A percentile compares a stretch with the other conserved stretches of the same genome.
Conservation (phyloP, 371 early-diverging fungal species). For the Syncephalastrum monosporum region DNA sequence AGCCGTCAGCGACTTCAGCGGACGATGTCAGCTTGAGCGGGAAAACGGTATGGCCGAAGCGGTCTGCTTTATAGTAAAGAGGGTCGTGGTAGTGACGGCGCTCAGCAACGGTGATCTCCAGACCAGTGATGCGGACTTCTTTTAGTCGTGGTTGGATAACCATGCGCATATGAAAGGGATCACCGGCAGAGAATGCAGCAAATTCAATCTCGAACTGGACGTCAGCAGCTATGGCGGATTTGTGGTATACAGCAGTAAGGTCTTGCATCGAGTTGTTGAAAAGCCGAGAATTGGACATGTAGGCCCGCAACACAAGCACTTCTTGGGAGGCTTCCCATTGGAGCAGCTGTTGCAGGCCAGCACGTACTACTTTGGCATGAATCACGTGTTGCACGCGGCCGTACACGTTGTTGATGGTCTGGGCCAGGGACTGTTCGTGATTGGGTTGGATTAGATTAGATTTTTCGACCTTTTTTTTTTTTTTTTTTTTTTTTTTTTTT, state of each 20-base stretch:
- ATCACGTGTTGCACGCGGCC: slow-evolving; percentile 40
- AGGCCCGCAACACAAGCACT: slow-evolving; percentile 34
- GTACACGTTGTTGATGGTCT: slow-evolving; percentile 42
- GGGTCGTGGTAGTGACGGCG: slow-evolving; percentile 28
- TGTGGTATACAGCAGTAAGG: slow-evolving; percentile 40
- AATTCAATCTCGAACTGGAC: slow-evolving; percentile 40
- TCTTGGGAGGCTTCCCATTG: slow-evolving; percentile 30
- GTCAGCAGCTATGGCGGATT: slow-evolving; percentile 29
- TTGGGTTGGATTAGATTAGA: neutral
- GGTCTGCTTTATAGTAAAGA: slow-evolving; percentile 21
- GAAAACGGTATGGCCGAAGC: slow-evolving; percentile 23
- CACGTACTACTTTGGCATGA: slow-evolving; percentile 35
- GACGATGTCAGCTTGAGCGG: neutral
- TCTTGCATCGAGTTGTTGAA: slow-evolving; percentile 39
- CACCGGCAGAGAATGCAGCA: slow-evolving; percentile 45
- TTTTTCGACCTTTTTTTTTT: neutral
- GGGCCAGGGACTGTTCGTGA: slow-evolving; percentile 30
- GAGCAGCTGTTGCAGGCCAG: slow-evolving; percentile 32
- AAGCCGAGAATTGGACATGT: slow-evolving; percentile 42
- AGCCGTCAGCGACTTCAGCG: neutral
- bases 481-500: neutral
- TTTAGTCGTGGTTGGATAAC: slow-evolving; percentile 40
- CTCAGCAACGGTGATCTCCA: slow-evolving; percentile 33
- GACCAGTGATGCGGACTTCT: slow-evolving; percentile 31
- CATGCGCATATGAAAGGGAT: slow-evolving; percentile 35